A percentile compares a stretch with the other conserved stretches of the same genome.
These are phyloP conservation scores for Cutaneotrichosporon sp. DNA, from an alignment of 1,284 basidiomycete genomes.

Conservation along the genomic window DNA sequence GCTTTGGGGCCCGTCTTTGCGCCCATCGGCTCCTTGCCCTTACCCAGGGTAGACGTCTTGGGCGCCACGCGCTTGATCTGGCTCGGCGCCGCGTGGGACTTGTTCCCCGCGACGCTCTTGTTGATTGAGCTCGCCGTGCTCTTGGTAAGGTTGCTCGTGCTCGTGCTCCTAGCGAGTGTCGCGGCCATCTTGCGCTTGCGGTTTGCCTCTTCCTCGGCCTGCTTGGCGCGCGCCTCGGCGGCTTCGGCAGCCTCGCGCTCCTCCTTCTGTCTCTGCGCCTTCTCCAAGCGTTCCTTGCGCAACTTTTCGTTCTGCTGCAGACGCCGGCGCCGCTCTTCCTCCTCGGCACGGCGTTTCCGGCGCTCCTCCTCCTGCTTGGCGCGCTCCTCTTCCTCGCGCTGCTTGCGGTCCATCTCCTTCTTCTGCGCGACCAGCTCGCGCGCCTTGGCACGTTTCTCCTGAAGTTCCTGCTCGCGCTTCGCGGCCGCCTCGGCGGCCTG, in stretches of 20 bases:
- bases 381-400: conserved; percentile 73
- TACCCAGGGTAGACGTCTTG: conserved; percentile 4
- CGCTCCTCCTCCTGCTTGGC: conserved; percentile 53
- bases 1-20: conserved; percentile 14
- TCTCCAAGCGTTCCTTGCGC: conserved; percentile 41
- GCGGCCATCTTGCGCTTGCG: conserved; percentile 40
- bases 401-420: conserved; percentile 62
- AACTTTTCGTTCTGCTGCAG: conserved; percentile 39
- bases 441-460: conserved; percentile 67
- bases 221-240: conserved; percentile 17
- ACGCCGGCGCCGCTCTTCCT: conserved; percentile 60
- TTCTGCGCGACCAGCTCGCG: conserved; percentile 73
- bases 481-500: conserved; percentile 71
- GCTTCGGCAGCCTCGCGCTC: conserved; percentile 31
- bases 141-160: conserved; percentile 19
- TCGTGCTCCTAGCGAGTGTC: conserved; percentile 19
- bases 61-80: conserved; percentile 12
- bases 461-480: conserved; percentile 86
- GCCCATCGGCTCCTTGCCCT: conserved; percentile 26
- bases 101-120: conserved; percentile 20
- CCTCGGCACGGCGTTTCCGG: conserved; percentile 49
- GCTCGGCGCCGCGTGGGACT: conserved; percentile 13
- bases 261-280: conserved; percentile 24
- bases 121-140: conserved; percentile 7
- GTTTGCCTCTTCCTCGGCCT: conserved; percentile 46